Base-by-base conservation (phyloP, 768 basidiomycete species). In the Hygrophorus pudorinus region DNA sequence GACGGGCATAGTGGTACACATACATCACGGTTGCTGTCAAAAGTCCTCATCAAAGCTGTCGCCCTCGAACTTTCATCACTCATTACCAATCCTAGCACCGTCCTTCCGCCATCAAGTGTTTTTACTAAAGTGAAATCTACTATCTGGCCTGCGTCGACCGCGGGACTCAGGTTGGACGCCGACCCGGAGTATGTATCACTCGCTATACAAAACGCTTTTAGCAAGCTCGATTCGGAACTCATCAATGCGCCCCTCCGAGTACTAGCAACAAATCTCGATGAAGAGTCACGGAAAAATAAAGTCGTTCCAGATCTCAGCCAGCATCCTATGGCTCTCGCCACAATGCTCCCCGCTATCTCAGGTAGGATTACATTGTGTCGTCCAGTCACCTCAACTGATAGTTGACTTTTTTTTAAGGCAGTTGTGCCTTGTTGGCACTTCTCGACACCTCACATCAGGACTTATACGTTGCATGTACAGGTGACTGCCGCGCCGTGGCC, bases 401-500 rank as follows among this genome's bases (percentile, higher is more conserved):
- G 53, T 28, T 48, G 42, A 48, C 50, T 40, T 39, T 41, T 47
- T 44, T 14, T 20, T 17, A 57, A 75, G 94, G 94, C 3, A 91
- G 90, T 47, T 98, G 94, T 60, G 91, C 94, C 1, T 65, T 99
- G 44, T 71, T 93, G 61, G 82, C 92, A 0, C 60, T 93, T 37
- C 75, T 99, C 46, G 94, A 98, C 58, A 86, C 87, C 0, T 78
- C 82, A 5, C 73, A 84, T 47, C 75, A 72, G 36, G 80, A 91
- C 57, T 60, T 98, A 20, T 94, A 96, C 54, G 79, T 98, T 28
- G 94, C 94, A 7, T 81, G 81, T 52, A 82, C 91, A 4, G 96
- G 96, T 0, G 96, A 99, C 59, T 86, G 88, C 57, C 77, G 96
- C 38, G 96, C 96, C 10, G 91, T 99, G 5, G 93, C 94, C 16